These are phyloP conservation scores for Penicillium sp. DNA, from an alignment of 2,329 filamentous ascomycete genomes.

Conservation along the genomic window DNA sequence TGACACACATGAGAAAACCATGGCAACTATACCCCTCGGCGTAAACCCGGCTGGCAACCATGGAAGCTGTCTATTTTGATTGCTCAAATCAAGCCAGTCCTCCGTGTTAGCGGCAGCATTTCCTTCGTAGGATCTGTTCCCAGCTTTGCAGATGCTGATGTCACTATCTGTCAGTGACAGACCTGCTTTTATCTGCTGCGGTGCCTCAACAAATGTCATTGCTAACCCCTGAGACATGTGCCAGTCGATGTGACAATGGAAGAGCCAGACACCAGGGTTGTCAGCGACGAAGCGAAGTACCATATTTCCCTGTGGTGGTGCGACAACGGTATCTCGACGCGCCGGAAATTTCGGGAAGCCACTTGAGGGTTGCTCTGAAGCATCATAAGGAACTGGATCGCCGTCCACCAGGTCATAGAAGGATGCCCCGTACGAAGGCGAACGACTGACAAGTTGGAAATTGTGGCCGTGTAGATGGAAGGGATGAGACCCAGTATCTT, in stretches of 20 bases:
- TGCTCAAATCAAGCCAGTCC: slow-evolving; percentile 62
- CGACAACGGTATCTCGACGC: slow-evolving; percentile 21
- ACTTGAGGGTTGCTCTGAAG: slow-evolving; percentile 24
- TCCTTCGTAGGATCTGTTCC: slow-evolving; percentile 55
- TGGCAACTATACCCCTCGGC: slow-evolving; percentile 66
- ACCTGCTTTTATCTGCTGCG: not conserved
- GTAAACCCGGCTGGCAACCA: slow-evolving; percentile 69
- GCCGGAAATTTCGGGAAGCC: slow-evolving; percentile 59
- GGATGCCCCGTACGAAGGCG: not conserved
- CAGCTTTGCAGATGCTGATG: slow-evolving; percentile 35
- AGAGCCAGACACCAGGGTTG: slow-evolving; percentile 29
- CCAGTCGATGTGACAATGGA: slow-evolving; percentile 31
- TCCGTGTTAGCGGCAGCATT: slow-evolving; percentile 73
- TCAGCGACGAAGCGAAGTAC: slow-evolving; percentile 25
- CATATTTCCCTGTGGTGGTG: slow-evolving; percentile 21
- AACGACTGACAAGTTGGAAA: not conserved
- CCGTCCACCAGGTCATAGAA: not conserved
- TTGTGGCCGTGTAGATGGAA: not conserved
- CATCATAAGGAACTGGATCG: not conserved
- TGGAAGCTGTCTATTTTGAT: slow-evolving; percentile 57
- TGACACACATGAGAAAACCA: slow-evolving; percentile 69
- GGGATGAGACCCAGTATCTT: slow-evolving; percentile 34
- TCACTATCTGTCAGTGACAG: not conserved
- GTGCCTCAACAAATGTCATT: slow-evolving; percentile 10
- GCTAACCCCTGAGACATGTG: slow-evolving; percentile 25